These are phyloP conservation scores for Fusarium sp. DNA, from an alignment of 2,329 filamentous ascomycete species.

Conservation along the genomic window DNA sequence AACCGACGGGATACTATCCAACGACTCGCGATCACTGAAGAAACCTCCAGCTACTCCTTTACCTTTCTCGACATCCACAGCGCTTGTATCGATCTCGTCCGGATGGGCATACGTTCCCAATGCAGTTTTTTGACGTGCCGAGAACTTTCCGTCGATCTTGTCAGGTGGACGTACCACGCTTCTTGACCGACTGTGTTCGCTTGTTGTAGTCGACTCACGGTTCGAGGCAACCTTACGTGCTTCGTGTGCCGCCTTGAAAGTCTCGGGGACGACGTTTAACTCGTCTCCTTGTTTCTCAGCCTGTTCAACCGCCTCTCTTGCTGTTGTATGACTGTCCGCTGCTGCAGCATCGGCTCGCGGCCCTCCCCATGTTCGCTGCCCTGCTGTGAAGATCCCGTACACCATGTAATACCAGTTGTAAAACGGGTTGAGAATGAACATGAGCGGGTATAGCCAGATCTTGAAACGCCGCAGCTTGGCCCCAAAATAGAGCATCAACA, in stretches of 20 bases:
- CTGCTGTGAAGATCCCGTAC: slow-evolving; percentile 94
- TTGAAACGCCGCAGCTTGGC: slow-evolving; percentile 88
- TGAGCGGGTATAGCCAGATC: slow-evolving; percentile 92
- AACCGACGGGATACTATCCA: slow-evolving; percentile 72
- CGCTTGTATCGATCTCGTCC: slow-evolving; percentile 63
- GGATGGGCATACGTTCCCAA: slow-evolving; percentile 76
- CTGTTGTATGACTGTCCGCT: slow-evolving; percentile 79
- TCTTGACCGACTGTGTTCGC: slow-evolving; percentile 58
- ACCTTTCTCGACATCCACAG: slow-evolving; percentile 48
- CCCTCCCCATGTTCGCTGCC: slow-evolving; percentile 94
- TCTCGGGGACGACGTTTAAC: slow-evolving; percentile 88
- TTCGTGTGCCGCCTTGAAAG: slow-evolving; percentile 74
- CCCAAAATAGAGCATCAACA: slow-evolving; percentile 96
- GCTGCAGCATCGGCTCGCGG: slow-evolving; percentile 88
- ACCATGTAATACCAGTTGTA: slow-evolving; percentile 99
- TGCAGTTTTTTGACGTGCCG: slow-evolving; percentile 73
- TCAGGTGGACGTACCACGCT: slow-evolving; percentile 78
- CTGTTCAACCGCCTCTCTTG: slow-evolving; percentile 84
- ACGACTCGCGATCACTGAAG: slow-evolving; percentile 63
- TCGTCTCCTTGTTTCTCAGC: slow-evolving; percentile 85
- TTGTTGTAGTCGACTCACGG: slow-evolving; percentile 41
- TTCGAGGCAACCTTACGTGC: slow-evolving; percentile 54
- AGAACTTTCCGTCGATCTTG: slow-evolving; percentile 81
- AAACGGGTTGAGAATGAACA: slow-evolving; percentile 95
- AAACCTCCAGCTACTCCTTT: neutral